Evolutionary conservation across 768 basidiomycete species (phyloP), one percentile per base, ranked within the genome.

Genomic region (Suillus ampliporus): DNA sequence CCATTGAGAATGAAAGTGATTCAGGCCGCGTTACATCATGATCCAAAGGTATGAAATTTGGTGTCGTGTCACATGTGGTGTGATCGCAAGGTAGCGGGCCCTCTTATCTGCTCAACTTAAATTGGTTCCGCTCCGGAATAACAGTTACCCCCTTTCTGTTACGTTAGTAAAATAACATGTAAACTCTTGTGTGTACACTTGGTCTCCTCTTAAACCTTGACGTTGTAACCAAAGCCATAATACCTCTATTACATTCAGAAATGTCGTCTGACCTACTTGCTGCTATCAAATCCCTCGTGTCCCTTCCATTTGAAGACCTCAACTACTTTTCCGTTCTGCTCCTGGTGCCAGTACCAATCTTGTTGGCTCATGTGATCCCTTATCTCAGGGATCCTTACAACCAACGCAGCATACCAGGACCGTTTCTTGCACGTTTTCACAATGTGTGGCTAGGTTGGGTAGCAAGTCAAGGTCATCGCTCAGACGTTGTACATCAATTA

Each of bases 381-480:
- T 94, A 85, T 73, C 61, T 91, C 17, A 61, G 80, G 37, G 89
- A 93, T 66, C 74, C 84, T 0, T 80, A 87, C 71, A 75, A 79
- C n/a, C 83, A 92, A 41, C 84, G 88, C 40, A 71, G 73, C 31
- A 83, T 85, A 64, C 88, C 88, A n/a, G 92, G 90, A 0, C 92
- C 92, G 0, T 80, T 84, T 61, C 69, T 89, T 9, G 93, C 93
- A 41, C 86, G 82, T 68, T 86, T 93, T 69, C 84, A 89, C 11
- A 88, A 91, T 70, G 64, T 83, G 3, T 95, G 92, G 92, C 77
- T 95, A 19, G 90, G 87, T 43, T 83, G 80, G 68, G 79, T 86
- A 38, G 77, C 82, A 38, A 86, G 86, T 50, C 75, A 81, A n/a
- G 92, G 93, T 2, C 89, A 91, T 65, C 86, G 93, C 50, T 91